Percentiles rank a stretch among this genome's conserved stretches.
Conservation (phyloP, 805 yeast species). For the Yarrowia divulgata region DNA sequence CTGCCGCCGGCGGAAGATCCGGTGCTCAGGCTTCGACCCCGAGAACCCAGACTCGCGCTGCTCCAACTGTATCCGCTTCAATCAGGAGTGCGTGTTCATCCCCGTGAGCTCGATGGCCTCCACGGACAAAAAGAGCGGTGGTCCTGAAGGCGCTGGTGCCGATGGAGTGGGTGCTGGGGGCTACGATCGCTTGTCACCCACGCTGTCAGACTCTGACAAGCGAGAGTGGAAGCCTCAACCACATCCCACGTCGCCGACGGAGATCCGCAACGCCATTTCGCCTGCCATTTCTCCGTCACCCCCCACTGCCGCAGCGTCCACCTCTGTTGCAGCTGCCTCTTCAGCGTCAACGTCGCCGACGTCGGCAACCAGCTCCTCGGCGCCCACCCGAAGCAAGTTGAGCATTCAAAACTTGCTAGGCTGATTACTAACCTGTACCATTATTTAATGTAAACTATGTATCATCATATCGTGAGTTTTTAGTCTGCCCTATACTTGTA, state of each 20-base stretch:
- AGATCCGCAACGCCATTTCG: conserved; percentile 22
- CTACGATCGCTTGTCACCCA: conserved; percentile 22
- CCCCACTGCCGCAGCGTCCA: neutral
- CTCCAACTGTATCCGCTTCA: conserved; percentile 48
- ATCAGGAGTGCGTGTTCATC: conserved; percentile 49
- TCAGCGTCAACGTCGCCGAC: conserved; percentile 1
- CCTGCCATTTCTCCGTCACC: conserved; percentile 12
- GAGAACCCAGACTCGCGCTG: conserved; percentile 46
- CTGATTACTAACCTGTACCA: conserved; percentile 34
- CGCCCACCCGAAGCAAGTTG: conserved; percentile 34
- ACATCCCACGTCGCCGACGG: conserved; percentile 35
- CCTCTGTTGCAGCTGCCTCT: neutral
- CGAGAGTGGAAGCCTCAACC: conserved; percentile 32
- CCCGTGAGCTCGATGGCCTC: conserved; percentile 46
- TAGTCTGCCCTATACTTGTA: no score
- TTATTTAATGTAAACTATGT: conserved; percentile 33
- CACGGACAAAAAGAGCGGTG: conserved; percentile 27
- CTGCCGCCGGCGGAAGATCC: conserved; percentile 49
- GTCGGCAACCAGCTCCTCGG: conserved; percentile 9
- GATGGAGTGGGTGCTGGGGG: conserved; percentile 2
- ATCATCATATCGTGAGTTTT: no score
- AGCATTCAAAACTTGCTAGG: conserved; percentile 37
- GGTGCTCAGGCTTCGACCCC: conserved; percentile 49
- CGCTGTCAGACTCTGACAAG: conserved; percentile 30
- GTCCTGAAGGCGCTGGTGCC: neutral